Percentiles rank a stretch among this genome's conserved stretches.
Conservation (phyloP, 345 rosid species). For the Camelina sativa region DNA sequence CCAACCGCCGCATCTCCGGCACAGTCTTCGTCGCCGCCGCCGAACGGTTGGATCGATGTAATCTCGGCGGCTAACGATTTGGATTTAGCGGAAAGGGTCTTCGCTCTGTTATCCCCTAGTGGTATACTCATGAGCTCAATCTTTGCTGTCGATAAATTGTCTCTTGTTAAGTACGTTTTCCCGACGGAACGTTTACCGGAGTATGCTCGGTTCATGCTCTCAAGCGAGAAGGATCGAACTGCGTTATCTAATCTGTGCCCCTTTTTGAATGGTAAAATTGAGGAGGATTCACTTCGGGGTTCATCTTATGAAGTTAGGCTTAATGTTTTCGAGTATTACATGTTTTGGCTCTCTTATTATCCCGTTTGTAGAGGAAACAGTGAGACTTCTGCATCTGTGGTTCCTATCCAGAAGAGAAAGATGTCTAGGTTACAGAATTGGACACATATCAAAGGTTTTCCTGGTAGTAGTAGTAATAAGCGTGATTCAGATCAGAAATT, state of each 20-base stretch:
- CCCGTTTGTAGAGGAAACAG: conserved; percentile 73
- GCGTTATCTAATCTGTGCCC: conserved; percentile 61
- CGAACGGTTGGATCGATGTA: conserved; percentile 69
- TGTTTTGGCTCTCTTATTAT: conserved; percentile 95
- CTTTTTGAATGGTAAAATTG: conserved; percentile 62
- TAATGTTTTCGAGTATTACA: conserved; percentile 78
- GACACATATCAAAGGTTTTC: conserved; percentile 67
- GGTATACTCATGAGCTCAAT: conserved; percentile 68
- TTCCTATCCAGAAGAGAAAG: conserved; percentile 50
- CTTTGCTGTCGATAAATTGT: conserved; percentile 67
- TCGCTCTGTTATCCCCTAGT: conserved; percentile 60
- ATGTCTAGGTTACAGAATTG: conserved; percentile 68
- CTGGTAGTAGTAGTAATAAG: conserved; percentile 47
- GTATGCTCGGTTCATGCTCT: conserved; percentile 68
- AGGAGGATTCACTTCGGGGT: conserved; percentile 61
- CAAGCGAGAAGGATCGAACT: conserved; percentile 52
- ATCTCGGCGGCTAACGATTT: conserved; percentile 52
- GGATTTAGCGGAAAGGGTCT: conserved; percentile 56
- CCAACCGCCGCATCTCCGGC: conserved; percentile 47
- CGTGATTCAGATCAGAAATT: conserved; percentile 57
- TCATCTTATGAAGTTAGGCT: conserved; percentile 64
- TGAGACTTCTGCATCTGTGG: conserved; percentile 47
- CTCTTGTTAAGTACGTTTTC: conserved; percentile 80
- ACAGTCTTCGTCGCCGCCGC: conserved; percentile 24
- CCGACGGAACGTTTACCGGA: conserved; percentile 82